These are phyloP conservation scores for Lentinula edodes DNA, from an alignment of 768 basidiomycete species.

Conservation along the genomic window DNA sequence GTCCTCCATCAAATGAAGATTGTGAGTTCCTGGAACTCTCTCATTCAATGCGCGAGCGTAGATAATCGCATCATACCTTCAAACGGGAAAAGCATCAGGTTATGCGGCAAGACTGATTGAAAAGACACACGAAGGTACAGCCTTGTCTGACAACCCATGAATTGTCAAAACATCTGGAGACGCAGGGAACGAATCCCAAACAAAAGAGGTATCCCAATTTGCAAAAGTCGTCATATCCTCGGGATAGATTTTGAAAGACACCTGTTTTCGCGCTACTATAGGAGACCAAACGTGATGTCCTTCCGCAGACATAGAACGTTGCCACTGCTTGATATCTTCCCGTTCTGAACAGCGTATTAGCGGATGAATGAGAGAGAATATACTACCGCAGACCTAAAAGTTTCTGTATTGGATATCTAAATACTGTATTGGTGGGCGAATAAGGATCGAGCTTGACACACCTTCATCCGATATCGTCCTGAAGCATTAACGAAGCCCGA, in stretches of 20 bases:
- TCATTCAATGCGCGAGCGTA: conserved; percentile 57
- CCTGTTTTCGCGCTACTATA: conserved; percentile 58
- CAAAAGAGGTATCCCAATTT: conserved; percentile 59
- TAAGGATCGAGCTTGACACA: conserved; percentile 28
- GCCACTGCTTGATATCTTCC: conserved; percentile 31
- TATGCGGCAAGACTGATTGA: not conserved
- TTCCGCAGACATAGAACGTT: conserved; percentile 43
- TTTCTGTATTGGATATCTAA: conserved; percentile 23
- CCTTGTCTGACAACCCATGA: conserved; percentile 67
- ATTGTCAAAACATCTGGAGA: conserved; percentile 64
- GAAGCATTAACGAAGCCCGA: conserved; percentile 68
- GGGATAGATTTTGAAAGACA: conserved; percentile 47
- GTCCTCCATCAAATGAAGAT: conserved; percentile 61
- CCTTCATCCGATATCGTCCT: conserved; percentile 75
- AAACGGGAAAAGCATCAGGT: not conserved
- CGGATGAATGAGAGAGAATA: not conserved
- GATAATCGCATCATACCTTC: conserved; percentile 67
- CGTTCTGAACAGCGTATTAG: conserved; percentile 18
- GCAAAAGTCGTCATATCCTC: conserved; percentile 59
- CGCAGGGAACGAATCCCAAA: conserved; percentile 65
- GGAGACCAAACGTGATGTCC: conserved; percentile 62
- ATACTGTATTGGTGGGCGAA: not conserved
- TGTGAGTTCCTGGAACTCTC: conserved; percentile 64
- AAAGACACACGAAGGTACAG: conserved; percentile 61
- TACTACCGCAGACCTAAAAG: conserved; percentile 30